Percentiles rank a stretch among this genome's conserved stretches.
Evolutionary conservation across 164 flowering plant genomes (phyloP).

Genomic region (Vitis riparia): DNA sequence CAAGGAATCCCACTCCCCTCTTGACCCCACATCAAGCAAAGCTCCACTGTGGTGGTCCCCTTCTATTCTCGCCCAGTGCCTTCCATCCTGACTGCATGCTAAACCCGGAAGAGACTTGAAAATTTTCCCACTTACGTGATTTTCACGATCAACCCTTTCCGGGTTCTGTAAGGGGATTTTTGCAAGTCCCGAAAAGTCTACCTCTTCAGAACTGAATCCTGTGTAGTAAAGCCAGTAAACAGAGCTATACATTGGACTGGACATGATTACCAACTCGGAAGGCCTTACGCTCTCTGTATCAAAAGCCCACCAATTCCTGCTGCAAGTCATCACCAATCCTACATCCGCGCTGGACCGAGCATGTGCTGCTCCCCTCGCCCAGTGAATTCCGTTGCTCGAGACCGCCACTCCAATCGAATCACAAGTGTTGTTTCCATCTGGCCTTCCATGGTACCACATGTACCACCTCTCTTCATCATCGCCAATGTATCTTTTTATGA

Average conservation of each 20-base stretch:
- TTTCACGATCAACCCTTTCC: conserved; percentile 18
- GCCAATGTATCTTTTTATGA: conserved; percentile 75
- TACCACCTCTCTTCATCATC: conserved; percentile 92
- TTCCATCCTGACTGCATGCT: conserved; percentile 82
- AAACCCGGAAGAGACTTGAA: conserved; percentile 71
- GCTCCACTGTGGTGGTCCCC: conserved; percentile 92
- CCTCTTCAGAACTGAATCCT: conserved; percentile 52
- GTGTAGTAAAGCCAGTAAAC: conserved; percentile 94
- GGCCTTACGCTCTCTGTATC: conserved; percentile 71
- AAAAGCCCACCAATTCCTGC: conserved; percentile 90
- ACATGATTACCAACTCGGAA: conserved; percentile 72
- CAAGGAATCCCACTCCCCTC: conserved; percentile 69
- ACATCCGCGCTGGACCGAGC: conserved; percentile 44
- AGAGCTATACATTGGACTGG: conserved; percentile 58
- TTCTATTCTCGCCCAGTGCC: conserved; percentile 90
- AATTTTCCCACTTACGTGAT: conserved; percentile 5
- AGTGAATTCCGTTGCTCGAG: conserved; percentile 82
- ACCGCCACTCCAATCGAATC: conserved; percentile 76
- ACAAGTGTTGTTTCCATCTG: conserved; percentile 8
- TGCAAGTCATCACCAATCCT: conserved; percentile 63
- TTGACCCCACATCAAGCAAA: conserved; percentile 60
- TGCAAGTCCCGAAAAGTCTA: conserved; percentile 22
- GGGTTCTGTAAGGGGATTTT: conserved; percentile 26
- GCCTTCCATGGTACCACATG: conserved; percentile 86
- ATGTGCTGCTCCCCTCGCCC: conserved; percentile 62